phyloP scores from a whole-genome alignment of 371 early-diverging fungal genomes.

The Syncephalastrum sp. region DNA sequence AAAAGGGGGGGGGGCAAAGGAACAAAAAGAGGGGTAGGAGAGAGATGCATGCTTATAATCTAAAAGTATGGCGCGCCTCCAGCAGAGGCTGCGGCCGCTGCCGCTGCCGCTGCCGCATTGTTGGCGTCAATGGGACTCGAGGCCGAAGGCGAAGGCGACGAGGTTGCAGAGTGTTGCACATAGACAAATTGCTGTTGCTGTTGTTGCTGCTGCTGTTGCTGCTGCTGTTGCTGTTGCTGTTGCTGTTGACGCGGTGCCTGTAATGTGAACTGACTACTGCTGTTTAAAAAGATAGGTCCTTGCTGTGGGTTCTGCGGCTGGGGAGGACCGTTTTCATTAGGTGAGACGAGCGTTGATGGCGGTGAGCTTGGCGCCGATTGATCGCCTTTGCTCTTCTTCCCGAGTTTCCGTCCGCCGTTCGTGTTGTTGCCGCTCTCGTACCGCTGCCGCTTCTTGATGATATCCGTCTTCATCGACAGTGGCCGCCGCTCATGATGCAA shows the following conservation, averaged over 20 bases:
- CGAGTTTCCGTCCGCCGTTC: constrained; percentile 11
- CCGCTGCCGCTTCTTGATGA: constrained; percentile 78
- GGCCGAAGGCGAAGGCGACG: too few species aligned
- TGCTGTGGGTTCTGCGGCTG: not conserved
- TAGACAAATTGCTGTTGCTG: constrained; percentile 4
- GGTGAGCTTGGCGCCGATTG: constrained; percentile 15
- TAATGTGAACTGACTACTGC: too few species aligned
- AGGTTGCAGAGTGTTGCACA: too few species aligned
- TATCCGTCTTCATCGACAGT: constrained; percentile 68
- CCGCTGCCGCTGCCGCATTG: not conserved
- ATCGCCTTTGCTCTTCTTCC: constrained; percentile 18
- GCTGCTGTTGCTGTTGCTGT: constrained; percentile 9
- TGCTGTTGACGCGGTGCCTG: not conserved
- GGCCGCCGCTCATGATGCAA: constrained; percentile 82
- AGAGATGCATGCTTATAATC: too few species aligned
- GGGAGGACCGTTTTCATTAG: not conserved
- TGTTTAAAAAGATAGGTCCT: too few species aligned
- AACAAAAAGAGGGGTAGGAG: too few species aligned
- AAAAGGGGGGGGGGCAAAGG: too few species aligned
- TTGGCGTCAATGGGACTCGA: too few species aligned
- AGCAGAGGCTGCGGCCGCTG: constrained; percentile 9
- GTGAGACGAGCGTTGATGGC: not conserved
- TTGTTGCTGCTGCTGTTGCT: constrained; percentile 2
- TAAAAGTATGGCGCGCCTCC: not conserved
- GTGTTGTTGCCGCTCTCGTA: constrained; percentile 48